Evolutionary conservation across 2,329 filamentous ascomycete genomes (phyloP).

Genomic region (Paracoccidioides lutzii): DNA sequence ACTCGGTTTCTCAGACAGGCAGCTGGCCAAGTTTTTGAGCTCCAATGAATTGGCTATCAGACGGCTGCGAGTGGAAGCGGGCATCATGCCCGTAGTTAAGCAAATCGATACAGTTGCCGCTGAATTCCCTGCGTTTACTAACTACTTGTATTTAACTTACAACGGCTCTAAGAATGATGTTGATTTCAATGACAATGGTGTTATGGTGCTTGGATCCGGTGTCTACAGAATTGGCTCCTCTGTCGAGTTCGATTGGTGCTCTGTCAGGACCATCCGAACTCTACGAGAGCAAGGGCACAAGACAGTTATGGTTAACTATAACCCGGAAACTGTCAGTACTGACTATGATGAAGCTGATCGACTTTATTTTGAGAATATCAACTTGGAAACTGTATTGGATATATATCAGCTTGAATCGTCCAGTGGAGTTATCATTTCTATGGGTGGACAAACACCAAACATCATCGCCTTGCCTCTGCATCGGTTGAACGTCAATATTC

Average conservation of each 20-base stretch:
- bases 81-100: slow-evolving; percentile 82
- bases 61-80: slow-evolving; percentile 68
- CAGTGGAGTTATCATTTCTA: slow-evolving; percentile 77
- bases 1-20: slow-evolving; percentile 85
- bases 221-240: slow-evolving; percentile 96
- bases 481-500: slow-evolving; percentile 77
- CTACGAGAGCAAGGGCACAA: slow-evolving; percentile 73
- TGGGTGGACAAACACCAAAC: slow-evolving; percentile 96
- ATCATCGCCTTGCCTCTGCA: slow-evolving; percentile 88
- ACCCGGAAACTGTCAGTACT: slow-evolving; percentile 78
- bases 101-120: slow-evolving; percentile 98
- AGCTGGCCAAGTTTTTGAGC: slow-evolving; percentile 85
- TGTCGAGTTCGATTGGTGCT: slow-evolving; percentile 99
- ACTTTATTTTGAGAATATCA: slow-evolving; percentile 94
- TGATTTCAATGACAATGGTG: slow-evolving; percentile 71
- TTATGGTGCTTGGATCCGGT: slow-evolving; percentile 93
- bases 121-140: slow-evolving; percentile 87
- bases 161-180: slow-evolving; percentile 81
- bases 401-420: slow-evolving; percentile 82
- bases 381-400: slow-evolving; percentile 76
- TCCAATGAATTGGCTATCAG: slow-evolving; percentile 89
- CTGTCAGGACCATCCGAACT: slow-evolving; percentile 83
- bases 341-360: slow-evolving; percentile 92
- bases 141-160: slow-evolving; percentile 95
- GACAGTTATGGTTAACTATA: slow-evolving; percentile 93